phyloP scores from a whole-genome alignment of 2,329 filamentous ascomycete genomes.

The Fusarium sp. region DNA sequence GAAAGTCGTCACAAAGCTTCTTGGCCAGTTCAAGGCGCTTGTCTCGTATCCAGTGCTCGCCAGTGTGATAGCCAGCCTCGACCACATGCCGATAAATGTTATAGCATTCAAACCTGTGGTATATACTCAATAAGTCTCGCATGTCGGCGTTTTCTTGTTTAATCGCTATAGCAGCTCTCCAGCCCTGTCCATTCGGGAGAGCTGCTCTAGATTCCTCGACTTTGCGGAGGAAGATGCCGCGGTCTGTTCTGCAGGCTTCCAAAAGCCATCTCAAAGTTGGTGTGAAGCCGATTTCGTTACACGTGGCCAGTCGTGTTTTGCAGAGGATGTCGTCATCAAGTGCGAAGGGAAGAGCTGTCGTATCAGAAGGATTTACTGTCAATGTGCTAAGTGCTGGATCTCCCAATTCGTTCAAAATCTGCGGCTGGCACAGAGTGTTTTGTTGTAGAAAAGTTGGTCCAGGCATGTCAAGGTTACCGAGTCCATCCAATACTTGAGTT shows the following conservation, averaged over 20 bases:
- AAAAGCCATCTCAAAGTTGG: neutral
- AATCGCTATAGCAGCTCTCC: conserved; percentile 11
- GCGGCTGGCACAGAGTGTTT: neutral
- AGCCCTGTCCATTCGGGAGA: conserved; percentile 6
- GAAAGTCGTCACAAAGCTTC: conserved; percentile 13
- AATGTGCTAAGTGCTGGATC: too few relatives aligned
- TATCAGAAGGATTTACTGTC: neutral
- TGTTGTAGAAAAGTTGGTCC: neutral
- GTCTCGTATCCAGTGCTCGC: conserved; percentile 14
- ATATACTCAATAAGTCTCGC: conserved; percentile 5
- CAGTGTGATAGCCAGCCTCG: conserved; percentile 10
- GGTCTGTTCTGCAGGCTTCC: neutral
- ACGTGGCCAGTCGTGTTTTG: neutral
- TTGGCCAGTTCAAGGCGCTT: conserved; percentile 1
- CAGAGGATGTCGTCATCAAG: neutral
- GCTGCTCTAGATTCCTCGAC: conserved; percentile 7
- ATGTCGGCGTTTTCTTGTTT: conserved; percentile 14
- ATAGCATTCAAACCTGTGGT: conserved; percentile 16
- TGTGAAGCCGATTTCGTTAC: neutral
- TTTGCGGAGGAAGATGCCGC: conserved; percentile 2
- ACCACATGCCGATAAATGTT: conserved; percentile 11
- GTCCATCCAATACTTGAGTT: neutral
- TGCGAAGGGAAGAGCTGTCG: neutral
- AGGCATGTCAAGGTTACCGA: neutral
- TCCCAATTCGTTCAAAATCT: neutral